Conservation (phyloP, 805 yeast genomes). For the Vanderwaltozyma tropicalis region DNA sequence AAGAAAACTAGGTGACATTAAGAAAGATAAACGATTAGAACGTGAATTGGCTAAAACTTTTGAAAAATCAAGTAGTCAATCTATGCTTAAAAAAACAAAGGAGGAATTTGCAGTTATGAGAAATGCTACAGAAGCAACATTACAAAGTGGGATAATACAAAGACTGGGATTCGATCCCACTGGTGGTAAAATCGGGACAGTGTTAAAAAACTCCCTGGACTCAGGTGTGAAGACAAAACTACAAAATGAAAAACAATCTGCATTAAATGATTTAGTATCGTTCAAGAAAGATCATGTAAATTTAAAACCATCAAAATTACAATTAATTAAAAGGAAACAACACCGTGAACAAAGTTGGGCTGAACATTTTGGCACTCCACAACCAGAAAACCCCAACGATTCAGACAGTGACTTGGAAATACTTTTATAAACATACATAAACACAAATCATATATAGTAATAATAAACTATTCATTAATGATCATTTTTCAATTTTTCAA, state of each 20-base stretch:
- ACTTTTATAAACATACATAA: constrained; percentile 8
- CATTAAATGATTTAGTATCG: constrained; percentile 23
- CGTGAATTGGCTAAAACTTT: constrained; percentile 21
- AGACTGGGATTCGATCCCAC: constrained; percentile 48
- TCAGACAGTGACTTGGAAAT: constrained; percentile 28
- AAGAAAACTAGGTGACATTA: constrained; percentile 32
- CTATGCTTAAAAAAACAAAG: constrained; percentile 13
- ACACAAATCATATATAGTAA: no score
- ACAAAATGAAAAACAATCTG: constrained; percentile 11
- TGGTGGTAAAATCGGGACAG: constrained; percentile 16
- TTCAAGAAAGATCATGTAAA: constrained; percentile 28
- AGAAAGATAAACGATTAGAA: constrained; percentile 21
- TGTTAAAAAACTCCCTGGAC: constrained; percentile 8
- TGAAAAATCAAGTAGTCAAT: constrained; percentile 6
- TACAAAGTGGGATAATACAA: constrained; percentile 32
- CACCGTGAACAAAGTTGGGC: constrained; percentile 23
- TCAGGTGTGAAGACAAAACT: constrained; percentile 5
- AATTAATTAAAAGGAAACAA: constrained; percentile 19
- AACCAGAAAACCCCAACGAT: constrained; percentile 5
- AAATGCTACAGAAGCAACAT: constrained; percentile 29
- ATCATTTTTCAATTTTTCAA: no score
- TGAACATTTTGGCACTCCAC: constrained; percentile 19
- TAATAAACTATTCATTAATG: no score
- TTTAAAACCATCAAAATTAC: constrained; percentile 27
- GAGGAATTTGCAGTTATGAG: constrained; percentile 18